Evolutionary conservation across 2,329 filamentous ascomycete genomes (phyloP), one percentile per base, ranked within the genome.

Genomic region (Fusarium nygamai): DNA sequence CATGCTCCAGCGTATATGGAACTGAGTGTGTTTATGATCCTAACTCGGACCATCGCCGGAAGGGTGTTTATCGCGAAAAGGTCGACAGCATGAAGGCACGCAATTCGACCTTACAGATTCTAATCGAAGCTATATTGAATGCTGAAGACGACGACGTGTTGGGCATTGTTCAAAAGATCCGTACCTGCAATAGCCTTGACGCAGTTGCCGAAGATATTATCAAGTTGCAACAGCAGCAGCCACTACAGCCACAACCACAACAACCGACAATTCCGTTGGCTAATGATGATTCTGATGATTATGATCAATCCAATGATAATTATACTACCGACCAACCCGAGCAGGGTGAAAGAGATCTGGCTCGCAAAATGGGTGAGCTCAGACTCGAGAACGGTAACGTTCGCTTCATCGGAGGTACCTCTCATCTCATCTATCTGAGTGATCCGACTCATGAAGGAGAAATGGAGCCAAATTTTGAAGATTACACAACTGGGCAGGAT

Each of bases 11-110:
- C 76, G 96, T 98, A 62, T 98, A 99, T 81, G 90, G 91, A 70
- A 96, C 94, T 69, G 91, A 93, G 84, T 98, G 96, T 82, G 88
- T 98, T 74, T 98, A 98, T 86, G 96, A 98, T 80, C 96, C 95
- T 8, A 97, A 95, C 80, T 98, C 95, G 67, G 96, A 99, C 82
- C 95, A 98, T 82, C 93, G 96, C 57, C 92, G 96, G 58, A 98
- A 98, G 82, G 96, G 96, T 69, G 96, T 98, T 56, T 98, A 98
- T 83, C 95, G 96, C 80, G 95, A 98, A 83, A 96, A 98, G 82
- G 91, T 93, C 31, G 95, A 98, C 82, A 94, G 90, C 80, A 88
- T 96, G 81, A 97, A 97, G 84, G 95, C 95, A 29, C 91, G 91
- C 72, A 94, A 92, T 79, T 94, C 94, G 41, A 98, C 96, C 3